These are phyloP conservation scores for Gloeostereum incarnatum DNA, from an alignment of 768 basidiomycete genomes.

Conservation along the genomic window DNA sequence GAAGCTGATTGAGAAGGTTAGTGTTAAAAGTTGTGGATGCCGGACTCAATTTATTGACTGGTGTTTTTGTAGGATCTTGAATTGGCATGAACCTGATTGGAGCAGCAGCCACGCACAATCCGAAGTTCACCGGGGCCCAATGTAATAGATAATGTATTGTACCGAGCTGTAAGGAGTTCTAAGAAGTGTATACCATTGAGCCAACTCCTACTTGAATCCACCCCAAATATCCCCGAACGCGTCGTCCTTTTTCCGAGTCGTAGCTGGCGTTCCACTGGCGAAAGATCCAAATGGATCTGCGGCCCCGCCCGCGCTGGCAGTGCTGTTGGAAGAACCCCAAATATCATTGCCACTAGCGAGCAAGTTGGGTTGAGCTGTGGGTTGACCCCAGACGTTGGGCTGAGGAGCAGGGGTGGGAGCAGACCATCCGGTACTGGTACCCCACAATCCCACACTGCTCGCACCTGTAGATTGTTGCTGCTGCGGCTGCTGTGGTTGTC, in stretches of 20 bases:
- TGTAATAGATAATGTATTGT: too few relatives aligned
- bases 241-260: conserved; percentile 57
- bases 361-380: conserved; percentile 21
- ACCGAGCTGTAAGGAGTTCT: too few relatives aligned
- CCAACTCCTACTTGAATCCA: conserved; percentile 69
- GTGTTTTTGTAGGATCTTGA: too few relatives aligned
- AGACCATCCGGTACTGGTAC: conserved; percentile 57
- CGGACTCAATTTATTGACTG: too few relatives aligned
- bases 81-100: too few relatives aligned
- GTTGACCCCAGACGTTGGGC: conserved; percentile 27
- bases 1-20: conserved; percentile 70
- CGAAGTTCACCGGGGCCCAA: too few relatives aligned
- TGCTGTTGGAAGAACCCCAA: conserved; percentile 37
- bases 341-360: conserved; percentile 44
- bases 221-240: conserved; percentile 82
- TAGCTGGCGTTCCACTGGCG: conserved; percentile 19
- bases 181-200: too few relatives aligned
- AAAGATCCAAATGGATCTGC: conserved; percentile 25
- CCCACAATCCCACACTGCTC: conserved; percentile 54
- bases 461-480: too few relatives aligned
- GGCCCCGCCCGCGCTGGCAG: conserved; percentile 15
- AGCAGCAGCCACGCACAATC: too few relatives aligned
- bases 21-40: too few relatives aligned
- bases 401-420: conserved; percentile 26
- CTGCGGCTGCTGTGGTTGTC: too few relatives aligned